Base-by-base conservation (phyloP, 371 early-diverging fungal species). In the Mucor lusitanicus region DNA sequence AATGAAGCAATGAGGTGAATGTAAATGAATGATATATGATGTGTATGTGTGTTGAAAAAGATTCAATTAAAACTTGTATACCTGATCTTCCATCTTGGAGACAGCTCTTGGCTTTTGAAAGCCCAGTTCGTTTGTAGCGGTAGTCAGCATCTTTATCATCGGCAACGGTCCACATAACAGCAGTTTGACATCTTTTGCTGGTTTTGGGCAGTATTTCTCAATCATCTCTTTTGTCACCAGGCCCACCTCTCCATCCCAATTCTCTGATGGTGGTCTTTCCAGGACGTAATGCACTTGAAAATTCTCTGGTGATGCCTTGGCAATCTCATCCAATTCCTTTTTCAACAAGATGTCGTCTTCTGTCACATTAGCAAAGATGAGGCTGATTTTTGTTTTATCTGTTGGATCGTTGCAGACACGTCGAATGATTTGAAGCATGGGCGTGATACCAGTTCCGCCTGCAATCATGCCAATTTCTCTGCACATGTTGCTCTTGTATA, bases 371-470 rank as follows among this genome's bases (percentile, higher is more conserved):
- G 94, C 97, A 80, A 92, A 97, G 42, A 99, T 83, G 15, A 99
- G 77, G 67, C 74, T 88, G 53, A 97, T 72, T 33, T 81, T 94
- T 65, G 85, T 90, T 66, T 82, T 87, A 77, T 97, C 96, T 5
- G 68, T 27, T 9, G 95, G 94, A 76, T 96, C 90, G 59, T 86
- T 88, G 63, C 94, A 72, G 42, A 96, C 82, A 30, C 90, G 90
- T 62, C 87, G 86, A 57, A 93, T 87, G 59, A 93, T 87, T 87
- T 96, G 97, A 63, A 90, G 85, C 97, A 97, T 97, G 28, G 97
- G 97, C 0, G 97, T 95, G 71, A 97, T 94, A 28, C 97, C 96
- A 37, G 95, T 91, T 61, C 94, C 94, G 50, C 96, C 97, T 48
- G 95, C 94, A 70, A 99, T 90, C 98, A 99, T 97, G 54, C 95